A percentile compares a stretch with the other conserved stretches of the same genome.
Conservation (phyloP, 78 protist species). For the Dictyostelium intermedium region DNA sequence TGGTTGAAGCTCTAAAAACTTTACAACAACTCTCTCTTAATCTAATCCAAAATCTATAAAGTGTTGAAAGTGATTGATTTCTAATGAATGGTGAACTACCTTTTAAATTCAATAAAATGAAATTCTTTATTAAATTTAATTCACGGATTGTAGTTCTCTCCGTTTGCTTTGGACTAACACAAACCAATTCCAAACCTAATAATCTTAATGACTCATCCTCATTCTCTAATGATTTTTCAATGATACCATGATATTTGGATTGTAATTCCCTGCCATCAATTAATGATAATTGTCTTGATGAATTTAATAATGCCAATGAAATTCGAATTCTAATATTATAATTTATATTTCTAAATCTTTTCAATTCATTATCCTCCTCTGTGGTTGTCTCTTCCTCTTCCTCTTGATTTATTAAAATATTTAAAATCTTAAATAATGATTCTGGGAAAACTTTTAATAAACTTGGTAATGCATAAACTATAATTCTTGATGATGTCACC, state of each 20-base stretch:
- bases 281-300: conserved; percentile 43
- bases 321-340: conserved; percentile 38
- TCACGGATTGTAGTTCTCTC: conserved; percentile 58
- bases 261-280: conserved; percentile 19
- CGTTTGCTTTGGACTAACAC: conserved; percentile 62
- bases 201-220: conserved; percentile 64
- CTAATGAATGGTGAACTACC: conserved; percentile 68
- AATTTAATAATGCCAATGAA: conserved; percentile 39
- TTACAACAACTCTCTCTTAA: conserved; percentile 56
- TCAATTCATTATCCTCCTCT: neutral
- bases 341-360: conserved; percentile 7
- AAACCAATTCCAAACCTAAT: conserved; percentile 65
- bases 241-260: neutral
- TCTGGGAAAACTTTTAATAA: conserved; percentile 63
- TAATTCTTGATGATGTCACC: conserved; percentile 39
- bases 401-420: neutral
- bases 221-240: conserved; percentile 36
- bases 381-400: too few species aligned
- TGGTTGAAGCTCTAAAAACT: conserved; percentile 34
- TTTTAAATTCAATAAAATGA: conserved; percentile 31
- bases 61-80: conserved; percentile 30
- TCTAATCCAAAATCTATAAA: conserved; percentile 55
- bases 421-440: conserved; percentile 41
- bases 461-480: conserved; percentile 49
- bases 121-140: conserved; percentile 19